Percentiles rank a stretch among this genome's conserved stretches.
Evolutionary conservation across 768 basidiomycete genomes (phyloP).

Genomic region (Rhodosporidiobolus sp.): DNA sequence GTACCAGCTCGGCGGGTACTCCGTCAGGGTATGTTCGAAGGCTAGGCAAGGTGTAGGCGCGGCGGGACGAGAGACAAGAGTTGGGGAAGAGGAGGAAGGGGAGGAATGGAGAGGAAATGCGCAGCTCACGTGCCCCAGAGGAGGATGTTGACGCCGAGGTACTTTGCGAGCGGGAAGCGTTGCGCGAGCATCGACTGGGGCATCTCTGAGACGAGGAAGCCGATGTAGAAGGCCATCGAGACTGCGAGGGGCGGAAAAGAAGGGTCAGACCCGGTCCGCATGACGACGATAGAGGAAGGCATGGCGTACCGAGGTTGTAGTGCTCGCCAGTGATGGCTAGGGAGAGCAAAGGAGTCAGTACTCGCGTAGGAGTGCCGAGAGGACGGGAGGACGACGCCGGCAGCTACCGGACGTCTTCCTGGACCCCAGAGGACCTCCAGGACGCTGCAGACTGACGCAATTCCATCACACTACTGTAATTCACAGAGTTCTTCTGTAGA

Average conservation of each 20-base stretch:
- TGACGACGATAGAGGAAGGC: too few relatives aligned
- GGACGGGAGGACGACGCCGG: too few relatives aligned
- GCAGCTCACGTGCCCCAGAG: constrained; percentile 53
- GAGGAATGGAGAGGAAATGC: too few relatives aligned
- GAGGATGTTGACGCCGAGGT: constrained; percentile 58
- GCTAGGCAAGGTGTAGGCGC: not conserved
- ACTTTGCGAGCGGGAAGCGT: constrained; percentile 52
- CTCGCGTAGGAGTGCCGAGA: too few relatives aligned
- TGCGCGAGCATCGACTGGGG: constrained; percentile 62
- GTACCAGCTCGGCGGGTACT: not conserved
- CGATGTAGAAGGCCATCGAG: constrained; percentile 64
- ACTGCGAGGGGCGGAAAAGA: constrained; percentile 39
- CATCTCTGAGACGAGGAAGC: constrained; percentile 55
- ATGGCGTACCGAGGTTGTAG: constrained; percentile 55
- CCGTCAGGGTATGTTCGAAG: too few relatives aligned
- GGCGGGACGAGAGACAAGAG: too few relatives aligned
- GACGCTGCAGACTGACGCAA: not conserved
- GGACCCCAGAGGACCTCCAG: not conserved
- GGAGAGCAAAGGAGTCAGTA: not conserved
- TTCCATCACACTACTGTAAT: too few relatives aligned
- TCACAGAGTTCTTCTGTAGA: not conserved
- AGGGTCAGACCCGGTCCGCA: too few relatives aligned
- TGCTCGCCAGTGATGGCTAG: constrained; percentile 48
- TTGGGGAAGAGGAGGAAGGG: not conserved
- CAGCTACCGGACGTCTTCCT: not conserved